Conservation (phyloP, 345 rosid genomes). For the Gossypium longicalyx region DNA sequence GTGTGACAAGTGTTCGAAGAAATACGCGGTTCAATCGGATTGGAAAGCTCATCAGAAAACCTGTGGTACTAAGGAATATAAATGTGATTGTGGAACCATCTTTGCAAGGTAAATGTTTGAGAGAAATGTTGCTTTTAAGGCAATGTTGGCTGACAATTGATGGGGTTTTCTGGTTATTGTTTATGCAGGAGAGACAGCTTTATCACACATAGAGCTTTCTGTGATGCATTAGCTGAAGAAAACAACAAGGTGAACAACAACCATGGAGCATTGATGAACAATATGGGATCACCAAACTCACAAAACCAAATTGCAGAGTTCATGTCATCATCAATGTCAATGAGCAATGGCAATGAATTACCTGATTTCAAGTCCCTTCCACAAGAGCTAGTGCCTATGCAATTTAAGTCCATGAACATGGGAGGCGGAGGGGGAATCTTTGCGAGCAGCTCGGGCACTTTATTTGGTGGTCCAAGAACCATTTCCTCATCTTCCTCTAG, state of each 20-base stretch:
- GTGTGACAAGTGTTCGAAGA: constrained; percentile 93
- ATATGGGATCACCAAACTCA: constrained; percentile 23
- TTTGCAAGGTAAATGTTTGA: constrained; percentile 61
- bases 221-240: constrained; percentile 70
- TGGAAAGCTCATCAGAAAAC: constrained; percentile 96
- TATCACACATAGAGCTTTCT: constrained; percentile 70
- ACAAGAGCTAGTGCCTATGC: constrained; percentile 44
- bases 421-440: constrained; percentile 46
- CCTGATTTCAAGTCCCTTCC: constrained; percentile 45
- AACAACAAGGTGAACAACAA: constrained; percentile 52
- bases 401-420: constrained; percentile 49
- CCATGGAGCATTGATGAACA: constrained; percentile 38
- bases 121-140: not conserved
- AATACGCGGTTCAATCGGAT: constrained; percentile 87
- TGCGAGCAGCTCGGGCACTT: constrained; percentile 43
- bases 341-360: constrained; percentile 19
- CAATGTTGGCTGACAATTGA: constrained; percentile 33
- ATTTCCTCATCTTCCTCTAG: constrained; percentile 39
- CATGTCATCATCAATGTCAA: constrained; percentile 34
- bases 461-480: constrained; percentile 42
- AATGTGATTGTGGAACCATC: constrained; percentile 91
- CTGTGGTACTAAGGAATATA: constrained; percentile 92
- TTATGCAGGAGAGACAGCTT: constrained; percentile 61
- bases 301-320: constrained; percentile 43
- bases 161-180: constrained; percentile 1